Evolutionary conservation across 257 asterid genomes (phyloP).

Genomic region (Solanum piurae): DNA sequence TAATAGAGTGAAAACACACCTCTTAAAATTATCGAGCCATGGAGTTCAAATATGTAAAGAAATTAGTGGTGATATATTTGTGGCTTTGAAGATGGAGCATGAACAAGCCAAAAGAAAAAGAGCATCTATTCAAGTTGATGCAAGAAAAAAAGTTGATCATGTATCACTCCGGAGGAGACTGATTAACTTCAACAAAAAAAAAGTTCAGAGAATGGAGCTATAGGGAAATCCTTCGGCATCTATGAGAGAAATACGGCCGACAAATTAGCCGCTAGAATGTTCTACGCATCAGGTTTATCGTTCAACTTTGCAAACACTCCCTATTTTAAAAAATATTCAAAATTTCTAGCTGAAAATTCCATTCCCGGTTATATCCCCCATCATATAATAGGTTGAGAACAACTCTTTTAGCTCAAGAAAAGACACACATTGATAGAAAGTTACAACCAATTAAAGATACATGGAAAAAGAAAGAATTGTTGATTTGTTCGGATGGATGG

Average conservation of each 20-base stretch:
- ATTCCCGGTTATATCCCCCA: no score
- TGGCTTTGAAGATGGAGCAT: not conserved
- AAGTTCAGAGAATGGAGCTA: not conserved
- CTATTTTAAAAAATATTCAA: no score
- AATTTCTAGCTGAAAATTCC: not conserved
- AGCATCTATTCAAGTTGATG: not conserved
- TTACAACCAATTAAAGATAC: no score
- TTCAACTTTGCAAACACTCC: not conserved
- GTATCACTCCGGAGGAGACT: not conserved
- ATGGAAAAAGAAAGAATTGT: no score
- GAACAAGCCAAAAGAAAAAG: no score
- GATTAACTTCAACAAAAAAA: no score
- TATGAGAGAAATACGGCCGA: not conserved
- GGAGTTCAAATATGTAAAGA: not conserved
- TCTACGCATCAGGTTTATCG: not conserved
- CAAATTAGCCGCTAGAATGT: not conserved
- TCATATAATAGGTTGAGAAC: not conserved
- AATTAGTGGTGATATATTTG: not conserved
- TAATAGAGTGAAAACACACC: not conserved
- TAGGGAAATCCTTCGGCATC: not conserved
- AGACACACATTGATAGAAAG: no score
- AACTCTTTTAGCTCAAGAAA: no score
- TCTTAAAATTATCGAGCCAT: not conserved
- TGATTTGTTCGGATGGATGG: no score
- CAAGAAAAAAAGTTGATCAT: not conserved